Base-by-base conservation (phyloP, 345 rosid species). In the Viola odorata region DNA sequence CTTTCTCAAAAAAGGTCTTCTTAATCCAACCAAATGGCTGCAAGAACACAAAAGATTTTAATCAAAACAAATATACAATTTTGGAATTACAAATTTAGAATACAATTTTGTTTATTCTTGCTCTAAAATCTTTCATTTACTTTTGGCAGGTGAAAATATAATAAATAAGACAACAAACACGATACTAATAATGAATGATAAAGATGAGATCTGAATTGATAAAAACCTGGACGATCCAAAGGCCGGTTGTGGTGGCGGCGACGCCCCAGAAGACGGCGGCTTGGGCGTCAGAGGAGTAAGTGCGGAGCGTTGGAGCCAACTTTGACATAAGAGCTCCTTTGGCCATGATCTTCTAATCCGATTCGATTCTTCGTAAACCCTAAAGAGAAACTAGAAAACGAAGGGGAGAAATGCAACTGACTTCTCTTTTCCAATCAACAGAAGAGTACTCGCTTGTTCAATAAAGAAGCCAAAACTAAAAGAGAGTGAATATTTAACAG, bases 11-110 rank as follows among this genome's bases (percentile, higher is more conserved):
- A 71, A 87, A 89, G 9, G 97, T 89, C 82, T 75, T 94, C 85
- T 82, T 87, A 55, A 94, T 67, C 97, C 97, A 94, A 78, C 67
- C 85, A 69, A 89, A 87, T 4, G 99, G 99, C 97, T 94, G 88
- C 6, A 37, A 14, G 14, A 53, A 41, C 49, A 50, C 12, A 4
- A 17, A 45, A 15, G 15, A 6, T 41, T 52, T 23, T 23, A 23
- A 23, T 23, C 32, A 23, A 23, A 23, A 23, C 32, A 23, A 23
- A 23, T 23, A 23, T 23, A 23, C 32, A 23, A 23, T 23, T 23
- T 23, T 23, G 32, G 32, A 23, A 23, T 2, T 23, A 23, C 1
- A 23, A 23, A 23, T 23, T 23, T 23, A 23, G 32, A 23, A 23
- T 23, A 23, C 32, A 23, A 23, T 23, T 23, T 23, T 23, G 32